These are phyloP conservation scores for Solanum hybrid DNA, from an alignment of 305 asterid genomes.

Conservation along the genomic window DNA sequence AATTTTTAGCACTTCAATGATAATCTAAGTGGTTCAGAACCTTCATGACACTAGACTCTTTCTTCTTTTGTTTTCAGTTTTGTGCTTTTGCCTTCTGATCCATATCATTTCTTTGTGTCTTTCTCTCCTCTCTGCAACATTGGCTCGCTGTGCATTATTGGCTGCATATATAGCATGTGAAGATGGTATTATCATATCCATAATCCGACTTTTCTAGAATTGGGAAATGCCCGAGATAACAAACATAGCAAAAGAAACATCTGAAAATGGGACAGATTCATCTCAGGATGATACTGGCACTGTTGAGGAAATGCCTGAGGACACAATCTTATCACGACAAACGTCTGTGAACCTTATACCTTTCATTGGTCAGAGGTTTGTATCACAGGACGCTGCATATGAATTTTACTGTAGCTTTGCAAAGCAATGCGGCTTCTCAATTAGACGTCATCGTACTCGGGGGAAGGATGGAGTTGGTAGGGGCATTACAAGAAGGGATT, in stretches of 20 bases:
- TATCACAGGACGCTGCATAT: slow-evolving; percentile 62
- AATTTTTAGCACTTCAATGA: not conserved
- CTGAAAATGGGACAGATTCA: slow-evolving; percentile 45
- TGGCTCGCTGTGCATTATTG: not conserved
- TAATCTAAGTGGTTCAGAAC: not conserved
- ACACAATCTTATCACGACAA: slow-evolving; percentile 39
- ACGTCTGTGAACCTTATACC: slow-evolving; percentile 52
- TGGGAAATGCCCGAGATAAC: slow-evolving; percentile 30
- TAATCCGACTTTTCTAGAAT: not conserved
- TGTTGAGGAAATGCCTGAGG: slow-evolving; percentile 54
- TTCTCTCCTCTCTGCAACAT: not conserved
- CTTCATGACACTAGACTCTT: not conserved
- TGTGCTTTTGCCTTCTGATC: not conserved
- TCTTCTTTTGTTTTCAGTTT: not conserved
- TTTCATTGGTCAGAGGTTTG: slow-evolving; percentile 53
- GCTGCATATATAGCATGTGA: not conserved
- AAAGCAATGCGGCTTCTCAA: slow-evolving; percentile 62
- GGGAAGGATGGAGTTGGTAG: slow-evolving; percentile 65
- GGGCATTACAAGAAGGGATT: slow-evolving; percentile 65
- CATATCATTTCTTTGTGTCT: not conserved
- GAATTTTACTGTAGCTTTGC: slow-evolving; percentile 61
- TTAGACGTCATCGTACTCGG: slow-evolving; percentile 59
- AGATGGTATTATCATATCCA: not conserved
- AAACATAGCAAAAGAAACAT: slow-evolving; percentile 18
- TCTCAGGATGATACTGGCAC: slow-evolving; percentile 52